Conservation (phyloP, 2,329 filamentous ascomycete species). For the Apiospora pterosperma region DNA sequence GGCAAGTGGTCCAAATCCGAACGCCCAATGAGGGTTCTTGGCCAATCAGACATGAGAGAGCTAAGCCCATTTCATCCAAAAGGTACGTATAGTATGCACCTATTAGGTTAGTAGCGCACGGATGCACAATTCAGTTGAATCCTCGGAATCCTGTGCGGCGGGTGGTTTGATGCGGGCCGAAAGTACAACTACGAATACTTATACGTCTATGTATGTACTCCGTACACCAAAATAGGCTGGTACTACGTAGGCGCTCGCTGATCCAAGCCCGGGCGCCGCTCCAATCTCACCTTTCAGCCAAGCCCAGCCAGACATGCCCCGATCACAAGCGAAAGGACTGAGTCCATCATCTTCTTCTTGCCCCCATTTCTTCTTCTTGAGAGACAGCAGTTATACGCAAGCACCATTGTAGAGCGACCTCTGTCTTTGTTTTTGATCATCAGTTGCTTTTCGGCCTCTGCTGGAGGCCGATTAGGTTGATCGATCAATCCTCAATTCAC, state of each 20-base stretch:
- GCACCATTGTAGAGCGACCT: neutral
- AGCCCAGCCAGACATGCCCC: neutral
- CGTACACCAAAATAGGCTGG: neutral
- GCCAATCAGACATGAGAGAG: neutral
- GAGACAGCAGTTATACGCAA: neutral
- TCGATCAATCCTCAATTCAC: neutral
- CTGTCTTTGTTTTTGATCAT: neutral
- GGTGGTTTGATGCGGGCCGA: neutral
- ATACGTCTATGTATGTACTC: too few species aligned
- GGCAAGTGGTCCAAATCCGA: neutral
- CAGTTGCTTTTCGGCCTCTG: neutral
- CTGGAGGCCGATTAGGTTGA: neutral
- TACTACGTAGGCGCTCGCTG: neutral
- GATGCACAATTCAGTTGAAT: neutral
- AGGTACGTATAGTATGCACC: neutral
- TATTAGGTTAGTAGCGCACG: neutral
- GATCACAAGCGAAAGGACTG: neutral
- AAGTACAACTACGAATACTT: neutral
- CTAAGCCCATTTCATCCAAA: neutral
- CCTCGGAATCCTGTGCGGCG: too few species aligned
- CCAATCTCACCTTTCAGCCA: neutral
- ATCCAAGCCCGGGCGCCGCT: neutral
- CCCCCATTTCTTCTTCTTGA: neutral
- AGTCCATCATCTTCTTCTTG: neutral
- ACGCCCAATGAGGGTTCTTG: neutral